Evolutionary conservation across 352 stramenopile genomes (phyloP).

Genomic region (Phytopythium oedochilum): DNA sequence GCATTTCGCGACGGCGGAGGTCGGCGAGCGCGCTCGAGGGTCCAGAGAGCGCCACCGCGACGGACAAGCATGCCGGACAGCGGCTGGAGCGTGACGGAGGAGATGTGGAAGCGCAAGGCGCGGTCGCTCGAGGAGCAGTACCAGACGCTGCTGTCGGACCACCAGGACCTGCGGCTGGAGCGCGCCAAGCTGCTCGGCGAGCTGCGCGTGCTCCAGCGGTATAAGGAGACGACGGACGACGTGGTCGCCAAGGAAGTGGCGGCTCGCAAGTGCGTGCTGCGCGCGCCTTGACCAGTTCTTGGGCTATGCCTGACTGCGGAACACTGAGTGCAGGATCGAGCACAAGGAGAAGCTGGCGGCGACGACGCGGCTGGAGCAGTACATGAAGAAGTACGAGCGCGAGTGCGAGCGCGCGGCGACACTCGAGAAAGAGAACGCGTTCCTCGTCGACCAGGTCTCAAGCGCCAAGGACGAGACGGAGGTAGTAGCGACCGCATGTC

Average conservation of each 20-base stretch:
- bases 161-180: constrained; percentile 63
- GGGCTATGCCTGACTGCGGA: no score
- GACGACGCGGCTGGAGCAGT: constrained; percentile 67
- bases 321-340: constrained; percentile 22
- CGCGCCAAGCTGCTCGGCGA: constrained; percentile 67
- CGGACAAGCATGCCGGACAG: constrained; percentile 32
- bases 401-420: constrained; percentile 57
- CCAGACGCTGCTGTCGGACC: constrained; percentile 53
- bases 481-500: constrained; percentile 9
- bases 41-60: background rate
- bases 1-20: background rate
- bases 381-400: constrained; percentile 79
- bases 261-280: constrained; percentile 38
- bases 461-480: constrained; percentile 70
- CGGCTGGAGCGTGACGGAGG: constrained; percentile 67
- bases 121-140: constrained; percentile 69
- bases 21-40: background rate
- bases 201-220: constrained; percentile 60
- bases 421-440: constrained; percentile 63
- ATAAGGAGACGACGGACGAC: constrained; percentile 70
- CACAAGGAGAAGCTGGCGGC: constrained; percentile 69
- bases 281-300: no score
- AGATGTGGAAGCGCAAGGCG: constrained; percentile 75
- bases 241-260: constrained; percentile 51
- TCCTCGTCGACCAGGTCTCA: constrained; percentile 64